Percentiles rank a stretch among this genome's conserved stretches.
Evolutionary conservation across 2,329 filamentous ascomycete genomes (phyloP).

Genomic region (Ramularia endophylla): DNA sequence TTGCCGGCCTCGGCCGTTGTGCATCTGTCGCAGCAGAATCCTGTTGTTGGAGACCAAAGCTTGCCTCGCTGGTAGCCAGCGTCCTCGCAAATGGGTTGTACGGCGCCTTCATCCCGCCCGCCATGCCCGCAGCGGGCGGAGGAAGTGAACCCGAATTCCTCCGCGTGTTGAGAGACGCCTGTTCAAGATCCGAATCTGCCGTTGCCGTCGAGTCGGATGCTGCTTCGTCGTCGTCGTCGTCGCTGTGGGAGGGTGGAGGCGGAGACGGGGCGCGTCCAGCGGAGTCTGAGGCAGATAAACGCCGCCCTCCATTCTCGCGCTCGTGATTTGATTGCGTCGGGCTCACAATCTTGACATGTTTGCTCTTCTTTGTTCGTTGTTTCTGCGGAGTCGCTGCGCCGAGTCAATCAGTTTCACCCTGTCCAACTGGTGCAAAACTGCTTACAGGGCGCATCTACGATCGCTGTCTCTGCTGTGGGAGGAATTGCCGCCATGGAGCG

Average conservation of each 20-base stretch:
- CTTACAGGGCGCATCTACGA: conserved; percentile 17
- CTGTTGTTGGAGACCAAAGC: conserved; percentile 11
- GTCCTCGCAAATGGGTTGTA: conserved; percentile 32
- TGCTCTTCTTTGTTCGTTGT: conserved; percentile 26
- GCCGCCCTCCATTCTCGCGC: conserved; percentile 11
- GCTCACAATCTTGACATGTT: conserved; percentile 25
- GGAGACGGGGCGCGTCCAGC: conserved; percentile 12
- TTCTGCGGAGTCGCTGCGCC: conserved; percentile 14
- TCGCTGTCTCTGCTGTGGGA: conserved; percentile 7
- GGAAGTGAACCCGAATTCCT: conserved; percentile 17
- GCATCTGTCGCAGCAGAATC: conserved; percentile 1
- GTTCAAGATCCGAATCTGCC: conserved; percentile 17
- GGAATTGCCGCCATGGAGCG: conserved; percentile 18
- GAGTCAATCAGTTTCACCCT: conserved; percentile 14
- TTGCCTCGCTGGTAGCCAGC: conserved; percentile 25
- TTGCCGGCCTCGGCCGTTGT: conserved; percentile 29
- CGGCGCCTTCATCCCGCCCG: conserved; percentile 19
- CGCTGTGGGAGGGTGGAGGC: conserved; percentile 6
- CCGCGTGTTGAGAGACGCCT: conserved; percentile 18
- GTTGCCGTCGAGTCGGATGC: conserved; percentile 17
- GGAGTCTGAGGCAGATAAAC: conserved; percentile 13
- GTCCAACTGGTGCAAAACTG: conserved; percentile 5
- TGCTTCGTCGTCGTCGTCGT: conserved; percentile 16
- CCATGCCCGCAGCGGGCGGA: conserved; percentile 4
- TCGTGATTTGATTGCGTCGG: conserved; percentile 22